A percentile compares a stretch with the other conserved stretches of the same genome.
These are phyloP conservation scores for Xanthoconium purpureum DNA, from an alignment of 768 basidiomycete species.

Conservation along the genomic window DNA sequence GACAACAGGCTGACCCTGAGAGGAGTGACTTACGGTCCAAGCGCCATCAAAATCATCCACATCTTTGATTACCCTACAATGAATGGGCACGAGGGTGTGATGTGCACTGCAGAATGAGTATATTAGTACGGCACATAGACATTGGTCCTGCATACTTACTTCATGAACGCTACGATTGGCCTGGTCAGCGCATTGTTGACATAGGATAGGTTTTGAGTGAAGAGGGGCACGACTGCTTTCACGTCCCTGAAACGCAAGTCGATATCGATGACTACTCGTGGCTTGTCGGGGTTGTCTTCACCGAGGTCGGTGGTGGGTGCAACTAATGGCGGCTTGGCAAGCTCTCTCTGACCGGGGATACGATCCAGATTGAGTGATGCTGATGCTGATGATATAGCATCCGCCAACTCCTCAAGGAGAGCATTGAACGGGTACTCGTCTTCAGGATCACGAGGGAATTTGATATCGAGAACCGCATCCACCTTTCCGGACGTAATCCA, in stretches of 20 bases:
- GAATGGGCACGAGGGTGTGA: constrained; percentile 90
- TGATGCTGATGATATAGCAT: constrained; percentile 72
- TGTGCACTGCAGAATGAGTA: constrained; percentile 61
- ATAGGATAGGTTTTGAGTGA: constrained; percentile 83
- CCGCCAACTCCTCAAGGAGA: constrained; percentile 86
- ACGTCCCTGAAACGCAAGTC: constrained; percentile 93
- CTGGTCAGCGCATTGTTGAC: constrained; percentile 90
- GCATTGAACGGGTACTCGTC: constrained; percentile 69
- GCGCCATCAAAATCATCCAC: constrained; percentile 90
- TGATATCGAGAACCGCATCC: constrained; percentile 96
- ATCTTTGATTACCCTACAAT: constrained; percentile 82
- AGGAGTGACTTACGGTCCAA: constrained; percentile 77
- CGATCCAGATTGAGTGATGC: constrained; percentile 47
- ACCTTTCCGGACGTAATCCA: constrained; percentile 98
- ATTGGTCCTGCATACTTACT: constrained; percentile 50
- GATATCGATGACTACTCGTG: constrained; percentile 78
- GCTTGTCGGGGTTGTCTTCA: constrained; percentile 31
- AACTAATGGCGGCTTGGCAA: constrained; percentile 82
- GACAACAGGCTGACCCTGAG: not conserved
- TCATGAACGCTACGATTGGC: constrained; percentile 98
- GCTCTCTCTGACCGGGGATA: constrained; percentile 83
- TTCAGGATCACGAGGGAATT: constrained; percentile 85
- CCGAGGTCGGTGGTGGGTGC: constrained; percentile 54
- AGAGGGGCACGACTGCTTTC: constrained; percentile 92
- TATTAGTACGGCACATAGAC: not conserved